Base-by-base conservation (phyloP, 202 grass and related monocot species). In the Carex sylvatica region DNA sequence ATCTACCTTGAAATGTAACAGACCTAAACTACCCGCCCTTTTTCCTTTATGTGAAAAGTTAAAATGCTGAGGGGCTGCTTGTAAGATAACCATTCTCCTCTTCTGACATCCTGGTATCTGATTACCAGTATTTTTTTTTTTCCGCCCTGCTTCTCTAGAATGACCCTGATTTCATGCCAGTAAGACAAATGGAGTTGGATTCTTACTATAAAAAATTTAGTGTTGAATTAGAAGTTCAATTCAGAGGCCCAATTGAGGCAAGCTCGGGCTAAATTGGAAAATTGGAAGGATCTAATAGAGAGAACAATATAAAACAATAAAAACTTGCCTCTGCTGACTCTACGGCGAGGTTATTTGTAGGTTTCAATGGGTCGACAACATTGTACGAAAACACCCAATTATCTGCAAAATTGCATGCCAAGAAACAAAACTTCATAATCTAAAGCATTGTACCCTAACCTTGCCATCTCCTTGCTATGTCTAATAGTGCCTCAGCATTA, bases 401-500 rank as follows among this genome's bases (percentile, higher is more conserved):
- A 42, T 16, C 63, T 40, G 6, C 6, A 69, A 19, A 69, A 69
- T 19, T 69, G 16, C 15, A 69, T 6, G n/a, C 6, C 33, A 18
- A 70, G 36, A 70, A 4, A 70, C 36, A 42, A 3, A 44, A 42
- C 3, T 68, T 40, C 65, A 38, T 68, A 40, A n/a, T 38, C 13
- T 42, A 42, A 20, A 70, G 4, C 16, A 19, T 1, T 7, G 6
- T 7, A 33, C 6, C 38, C 38, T 40, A 1, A 40, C 38, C 38
- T 6, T 40, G 5, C 36, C 36, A 40, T 40, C 36, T 38, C 36
- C 36, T 6, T 40, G 36, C 36, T 40, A 99, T 93, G 83, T 93
- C 96, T 52, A 99, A 80, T 65, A 99, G 84, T 49, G 92, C 88
- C 84, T 98, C 96, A 78, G 96, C 96, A 82, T 98, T 92, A 26